Percentiles rank a stretch among this genome's conserved stretches.
These are phyloP conservation scores for Penicillium sp. DNA, from an alignment of 2,329 filamentous ascomycete species.

Conservation along the genomic window DNA sequence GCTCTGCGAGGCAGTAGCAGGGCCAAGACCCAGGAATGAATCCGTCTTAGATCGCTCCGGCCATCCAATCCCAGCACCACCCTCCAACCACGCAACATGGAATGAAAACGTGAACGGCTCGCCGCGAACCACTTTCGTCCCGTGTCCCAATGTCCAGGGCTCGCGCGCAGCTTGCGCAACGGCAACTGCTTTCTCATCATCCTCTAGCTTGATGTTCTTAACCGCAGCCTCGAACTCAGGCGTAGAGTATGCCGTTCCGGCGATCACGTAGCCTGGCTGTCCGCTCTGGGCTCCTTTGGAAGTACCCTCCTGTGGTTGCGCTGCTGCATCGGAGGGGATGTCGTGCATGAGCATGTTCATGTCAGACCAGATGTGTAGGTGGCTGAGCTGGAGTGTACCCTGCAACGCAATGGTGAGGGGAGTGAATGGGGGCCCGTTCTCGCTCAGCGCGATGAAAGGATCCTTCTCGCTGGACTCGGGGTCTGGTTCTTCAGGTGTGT, in stretches of 20 bases:
- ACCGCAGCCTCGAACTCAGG: slow-evolving; percentile 62
- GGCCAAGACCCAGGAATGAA: slow-evolving; percentile 17
- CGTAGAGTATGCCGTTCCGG: slow-evolving; percentile 82
- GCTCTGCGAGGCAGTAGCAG: slow-evolving; percentile 1
- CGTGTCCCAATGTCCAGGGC: slow-evolving; percentile 50
- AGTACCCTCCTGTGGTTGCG: slow-evolving; percentile 48
- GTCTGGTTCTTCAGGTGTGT: slow-evolving; percentile 28
- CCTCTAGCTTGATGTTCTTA: slow-evolving; percentile 15
- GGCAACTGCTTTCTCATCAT: slow-evolving; percentile 48
- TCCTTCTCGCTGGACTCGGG: slow-evolving; percentile 53
- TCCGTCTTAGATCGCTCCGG: slow-evolving; percentile 21
- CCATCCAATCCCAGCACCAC: slow-evolving; percentile 40
- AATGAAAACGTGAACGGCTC: slow-evolving; percentile 79
- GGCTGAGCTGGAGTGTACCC: slow-evolving; percentile 82
- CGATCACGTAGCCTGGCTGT: slow-evolving; percentile 75
- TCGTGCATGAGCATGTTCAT: slow-evolving; percentile 84
- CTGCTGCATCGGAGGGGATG: slow-evolving; percentile 31
- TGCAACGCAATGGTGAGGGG: slow-evolving; percentile 86
- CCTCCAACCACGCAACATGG: slow-evolving; percentile 71
- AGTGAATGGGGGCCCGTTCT: slow-evolving; percentile 51
- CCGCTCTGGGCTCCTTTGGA: slow-evolving; percentile 50
- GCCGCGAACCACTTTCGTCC: slow-evolving; percentile 75
- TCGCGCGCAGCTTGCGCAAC: slow-evolving; percentile 45
- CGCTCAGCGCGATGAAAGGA: slow-evolving; percentile 32
- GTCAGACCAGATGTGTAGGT: slow-evolving; percentile 86